phyloP scores from a whole-genome alignment of 305 asterid genomes.

The Fraxinus baroniana region DNA sequence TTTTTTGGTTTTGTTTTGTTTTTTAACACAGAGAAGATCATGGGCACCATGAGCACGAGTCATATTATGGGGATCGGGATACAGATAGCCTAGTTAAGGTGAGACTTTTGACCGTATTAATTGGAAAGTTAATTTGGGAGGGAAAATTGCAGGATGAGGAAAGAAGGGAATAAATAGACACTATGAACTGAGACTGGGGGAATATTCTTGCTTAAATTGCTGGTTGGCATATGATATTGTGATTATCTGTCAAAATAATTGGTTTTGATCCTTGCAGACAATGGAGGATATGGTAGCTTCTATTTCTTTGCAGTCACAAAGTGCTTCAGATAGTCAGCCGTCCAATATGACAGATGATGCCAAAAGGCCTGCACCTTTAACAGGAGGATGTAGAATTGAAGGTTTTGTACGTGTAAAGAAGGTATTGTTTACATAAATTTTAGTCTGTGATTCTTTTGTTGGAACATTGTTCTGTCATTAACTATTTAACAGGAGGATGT shows the following conservation, averaged over 20 bases:
- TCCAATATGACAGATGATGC: conserved; percentile 37
- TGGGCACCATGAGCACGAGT: conserved; percentile 92
- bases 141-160: conserved; percentile 21
- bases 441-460: not conserved
- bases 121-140: conserved; percentile 17
- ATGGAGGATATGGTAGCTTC: conserved; percentile 86
- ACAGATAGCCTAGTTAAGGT: conserved; percentile 84
- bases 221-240: not conserved
- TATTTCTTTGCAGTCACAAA: conserved; percentile 55
- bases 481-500: not conserved
- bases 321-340: conserved; percentile 45
- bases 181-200: not conserved
- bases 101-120: conserved; percentile 27
- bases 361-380: conserved; percentile 80
- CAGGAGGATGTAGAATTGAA: conserved; percentile 96
- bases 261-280: conserved; percentile 52
- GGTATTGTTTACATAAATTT: conserved; percentile 37
- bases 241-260: not conserved
- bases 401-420: conserved; percentile 96
- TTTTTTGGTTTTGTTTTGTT: not conserved
- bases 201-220: conserved; percentile 10
- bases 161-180: conserved; percentile 9
- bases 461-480: not conserved
- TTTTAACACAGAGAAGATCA: conserved; percentile 59
- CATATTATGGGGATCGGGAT: conserved; percentile 98